Base-by-base conservation (phyloP, 495 filamentous ascomycete genomes). In the Hypoxylon cercidicola region DNA sequence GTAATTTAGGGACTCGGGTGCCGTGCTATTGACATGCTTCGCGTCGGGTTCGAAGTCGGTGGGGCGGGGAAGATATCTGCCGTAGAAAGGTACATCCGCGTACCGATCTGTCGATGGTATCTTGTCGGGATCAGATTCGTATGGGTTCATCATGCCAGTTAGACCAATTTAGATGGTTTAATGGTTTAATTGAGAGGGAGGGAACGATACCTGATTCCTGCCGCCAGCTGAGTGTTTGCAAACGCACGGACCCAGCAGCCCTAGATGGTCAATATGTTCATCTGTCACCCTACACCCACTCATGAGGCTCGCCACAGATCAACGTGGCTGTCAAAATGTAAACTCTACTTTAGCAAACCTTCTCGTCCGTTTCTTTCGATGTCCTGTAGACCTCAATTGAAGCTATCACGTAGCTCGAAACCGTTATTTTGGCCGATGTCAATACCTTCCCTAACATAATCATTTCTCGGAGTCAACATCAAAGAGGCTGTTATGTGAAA, bases 61-160 rank as follows among this genome's bases (percentile, higher is more conserved):
- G 7, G 64, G 65, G 48, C 65, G 68, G 13, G 76, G 72, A 18
- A 40, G 55, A 48, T 78, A 79, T 47, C 77, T 69, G 45, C 75
- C 76, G 47, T 78, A 78, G 20, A 72, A 63, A 3, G 77, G 77
- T 9, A 77, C 55, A 51, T 79, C 73, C 8, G 73, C 70, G 41
- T 78, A 79, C n/a, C n/a, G n/a, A n/a, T 21, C 64, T 34, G 56
- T 78, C 74, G 32, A 59, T 66, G 75, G 74, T 46, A 80, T 78
- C 25, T 74, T 64, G 16, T 70, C 54, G 51, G 72, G 78, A 23
- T 77, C 66, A 4, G 74, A 50, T 66, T 68, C 71, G 57, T 78
- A 80, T 60, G 77, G 75, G 28, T 64, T 64, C 60, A 64, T 68
- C 21, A 23, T 64, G 44, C 21, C 12, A 47, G 44, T 47, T 47